Evolutionary conservation across 306 rosid species (phyloP), one percentile per base, ranked within the genome.

Genomic region (Cucumis melo): DNA sequence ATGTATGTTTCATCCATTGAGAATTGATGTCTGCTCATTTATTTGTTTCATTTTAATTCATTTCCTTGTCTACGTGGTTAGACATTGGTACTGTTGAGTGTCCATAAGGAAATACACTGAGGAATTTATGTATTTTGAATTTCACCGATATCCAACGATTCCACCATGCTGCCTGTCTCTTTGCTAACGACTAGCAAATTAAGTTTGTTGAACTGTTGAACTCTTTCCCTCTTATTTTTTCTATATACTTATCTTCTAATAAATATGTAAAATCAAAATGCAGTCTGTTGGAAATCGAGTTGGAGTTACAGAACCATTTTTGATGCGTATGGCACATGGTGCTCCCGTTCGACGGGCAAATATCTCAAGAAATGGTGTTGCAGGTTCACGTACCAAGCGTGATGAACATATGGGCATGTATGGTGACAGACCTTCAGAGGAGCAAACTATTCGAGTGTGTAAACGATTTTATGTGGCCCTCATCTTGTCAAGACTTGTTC

Each of bases 271-370:
- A 34, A 77, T 32, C 27, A 46, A 78, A 77, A 32, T 87, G 83
- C 89, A 94, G 98, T 88, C 96, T 46, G 98, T 94, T 76, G 98
- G 97, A 76, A 82, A 87, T 86, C 91, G 96, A 71, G 92, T 94
- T 81, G 98, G 98, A 70, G 97, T 91, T 46, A 84, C 89, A 56
- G 98, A 94, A 83, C 97, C 97, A 55, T 90, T 88, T 84, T 78
- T 94, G 84, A 94, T 94, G 98, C 91, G 82, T 78, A 91, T 86
- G 97, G 96, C 98, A 67, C 98, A 94, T 83, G 98, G 98, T 3
- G 97, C 89, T 81, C 97, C 98, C 21, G 50, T 90, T 70, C 85
- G 84, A 41, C 36, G 81, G 78, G 84, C 88, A 77, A 87, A 84
- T 80, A 84, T 81, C 84, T 77, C 89, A 73, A 89, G 84, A 82